A percentile compares a stretch with the other conserved stretches of the same genome.
phyloP scores from a whole-genome alignment of 352 stramenopile genomes.

The Salisapilia sapeloensis region DNA sequence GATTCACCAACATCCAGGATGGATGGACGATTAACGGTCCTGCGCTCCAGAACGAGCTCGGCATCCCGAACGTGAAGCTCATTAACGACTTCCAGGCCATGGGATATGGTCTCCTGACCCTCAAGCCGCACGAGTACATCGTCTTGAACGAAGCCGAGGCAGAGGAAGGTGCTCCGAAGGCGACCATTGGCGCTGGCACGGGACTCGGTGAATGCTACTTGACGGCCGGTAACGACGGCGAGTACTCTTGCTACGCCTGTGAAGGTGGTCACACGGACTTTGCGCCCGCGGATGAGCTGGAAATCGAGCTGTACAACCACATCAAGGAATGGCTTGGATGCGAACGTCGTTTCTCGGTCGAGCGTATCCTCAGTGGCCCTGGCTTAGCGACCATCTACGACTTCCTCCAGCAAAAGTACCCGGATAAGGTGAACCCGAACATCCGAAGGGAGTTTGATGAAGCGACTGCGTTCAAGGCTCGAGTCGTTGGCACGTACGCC shows the following conservation, averaged over 20 bases:
- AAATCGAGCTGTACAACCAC: conserved; percentile 77
- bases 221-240: conserved; percentile 62
- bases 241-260: conserved; percentile 87
- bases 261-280: conserved; percentile 95
- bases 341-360: conserved; percentile 84
- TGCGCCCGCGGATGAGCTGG: conserved; percentile 73
- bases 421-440: conserved; percentile 62
- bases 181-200: conserved; percentile 92
- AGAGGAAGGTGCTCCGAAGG: conserved; percentile 79
- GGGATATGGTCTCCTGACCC: conserved; percentile 92
- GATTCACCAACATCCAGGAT: conserved; percentile 89
- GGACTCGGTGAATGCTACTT: conserved; percentile 94
- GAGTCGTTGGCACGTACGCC: conserved; percentile 80
- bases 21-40: conserved; percentile 82
- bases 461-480: conserved; percentile 53
- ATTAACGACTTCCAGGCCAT: conserved; percentile 97
- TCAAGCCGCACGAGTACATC: conserved; percentile 87
- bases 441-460: conserved; percentile 54
- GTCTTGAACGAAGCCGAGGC: conserved; percentile 65
- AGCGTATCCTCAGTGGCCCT: conserved; percentile 90
- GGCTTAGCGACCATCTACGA: conserved; percentile 94
- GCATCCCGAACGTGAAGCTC: conserved; percentile 79
- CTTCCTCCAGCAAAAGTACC: conserved; percentile 87
- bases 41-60: conserved; percentile 56
- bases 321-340: conserved; percentile 75